Evolutionary conservation across 164 flowering plant species (phyloP), one percentile per base, ranked within the genome.

Genomic region (Cinnamomum micranthum): DNA sequence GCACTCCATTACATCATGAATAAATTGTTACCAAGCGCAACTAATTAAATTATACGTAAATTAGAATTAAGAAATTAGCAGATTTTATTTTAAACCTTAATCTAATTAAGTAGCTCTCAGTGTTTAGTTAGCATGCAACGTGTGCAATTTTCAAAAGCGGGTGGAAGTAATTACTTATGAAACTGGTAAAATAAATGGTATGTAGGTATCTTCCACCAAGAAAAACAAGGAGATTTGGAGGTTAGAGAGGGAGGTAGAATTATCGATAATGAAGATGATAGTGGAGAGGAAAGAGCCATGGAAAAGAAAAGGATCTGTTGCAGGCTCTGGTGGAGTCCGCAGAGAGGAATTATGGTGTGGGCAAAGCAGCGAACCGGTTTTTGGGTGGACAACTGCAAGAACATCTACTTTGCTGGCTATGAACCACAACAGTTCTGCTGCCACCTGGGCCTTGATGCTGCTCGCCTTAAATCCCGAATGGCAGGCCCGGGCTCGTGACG

Each of bases 311-410:
- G 35, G 90, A 90, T 73, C 70, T 90, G 4, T 71, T 90, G 55
- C 90, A 87, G 68, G 80, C 78, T 77, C 75, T 88, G 2, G 76
- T 87, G 10, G 82, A 87, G 51, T 83, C 81, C 3, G 84, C 87
- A 13, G 71, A 72, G n/a, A 64, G 35, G 33, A 67, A 72, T 66
- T 64, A 76, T 2, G 22, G 65, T 0, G 72, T 79, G 11, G 70
- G 71, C 66, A 76, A 75, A 0, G 75, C 47, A 4, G 71, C 75
- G 6, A 80, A 87, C n/a, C 65, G 63, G 0, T 89, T 89, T 81
- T 79, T 91, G 0, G n/a, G 86, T 87, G 0, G 92, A 89, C 63
- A 90, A 88, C 68, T 86, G 92, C 85, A 88, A 87, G 81, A 85
- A 80, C 84, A 85, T 90, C 14, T 88, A 84, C 79, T 80, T 87